These are phyloP conservation scores for Oryza coarctata DNA, from an alignment of 176 grass and related monocot species.

Conservation along the genomic window DNA sequence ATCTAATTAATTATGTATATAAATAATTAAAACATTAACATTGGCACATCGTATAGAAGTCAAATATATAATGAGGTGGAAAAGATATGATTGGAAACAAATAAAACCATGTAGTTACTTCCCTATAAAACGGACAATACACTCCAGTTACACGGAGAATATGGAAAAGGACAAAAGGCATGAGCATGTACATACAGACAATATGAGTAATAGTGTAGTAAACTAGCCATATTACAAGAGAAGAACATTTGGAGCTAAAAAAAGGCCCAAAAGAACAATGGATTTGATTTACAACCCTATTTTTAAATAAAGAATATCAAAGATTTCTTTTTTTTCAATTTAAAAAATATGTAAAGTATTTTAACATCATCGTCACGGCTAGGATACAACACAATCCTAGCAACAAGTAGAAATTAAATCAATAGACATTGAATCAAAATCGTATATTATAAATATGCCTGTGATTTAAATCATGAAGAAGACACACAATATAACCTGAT, in stretches of 20 bases:
- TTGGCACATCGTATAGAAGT: background rate
- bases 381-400: too few relatives aligned
- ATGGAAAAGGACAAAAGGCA: background rate
- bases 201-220: background rate
- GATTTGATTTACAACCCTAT: background rate
- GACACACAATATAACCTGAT: background rate
- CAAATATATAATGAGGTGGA: background rate
- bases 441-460: too few relatives aligned
- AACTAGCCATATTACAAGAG: background rate
- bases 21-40: background rate
- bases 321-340: too few relatives aligned
- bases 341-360: too few relatives aligned
- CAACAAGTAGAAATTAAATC: too few relatives aligned
- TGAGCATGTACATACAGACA: too few relatives aligned
- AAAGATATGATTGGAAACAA: background rate
- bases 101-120: background rate
- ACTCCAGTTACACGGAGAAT: rapidly evolving
- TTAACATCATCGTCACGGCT: too few relatives aligned
- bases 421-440: too few relatives aligned
- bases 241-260: background rate
- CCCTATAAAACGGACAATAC: rapidly evolving
- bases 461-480: background rate
- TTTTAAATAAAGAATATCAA: background rate
- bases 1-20: background rate
- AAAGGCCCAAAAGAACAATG: background rate